Conservation (phyloP, 345 rosid species). For the Eucalyptus erythrocorys region DNA sequence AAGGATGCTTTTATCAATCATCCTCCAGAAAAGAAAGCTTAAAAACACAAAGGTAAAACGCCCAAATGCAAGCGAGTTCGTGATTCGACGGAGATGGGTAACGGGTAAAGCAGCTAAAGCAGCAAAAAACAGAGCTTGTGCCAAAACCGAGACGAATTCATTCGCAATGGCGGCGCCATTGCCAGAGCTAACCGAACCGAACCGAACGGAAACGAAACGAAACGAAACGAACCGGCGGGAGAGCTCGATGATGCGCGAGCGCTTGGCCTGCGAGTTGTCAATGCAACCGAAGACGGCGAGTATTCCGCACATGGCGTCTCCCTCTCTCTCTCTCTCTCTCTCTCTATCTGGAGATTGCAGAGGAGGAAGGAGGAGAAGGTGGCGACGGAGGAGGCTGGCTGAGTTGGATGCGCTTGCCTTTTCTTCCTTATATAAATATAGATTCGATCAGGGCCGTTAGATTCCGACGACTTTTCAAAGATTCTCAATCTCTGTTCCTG, state of each 20-base stretch:
- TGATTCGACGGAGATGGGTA: not conserved
- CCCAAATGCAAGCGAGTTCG: not conserved
- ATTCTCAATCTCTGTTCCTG: not conserved
- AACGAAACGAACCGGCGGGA: slow-evolving; percentile 72
- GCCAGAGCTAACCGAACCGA: not conserved
- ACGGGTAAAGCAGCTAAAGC: not conserved
- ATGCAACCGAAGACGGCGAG: slow-evolving; percentile 92
- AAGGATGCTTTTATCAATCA: not conserved
- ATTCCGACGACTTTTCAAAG: not conserved
- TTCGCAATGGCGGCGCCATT: not conserved
- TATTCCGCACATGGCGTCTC: slow-evolving; percentile 72
- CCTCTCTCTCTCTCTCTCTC: not conserved
- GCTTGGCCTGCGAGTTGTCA: slow-evolving; percentile 82
- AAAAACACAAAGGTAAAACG: not conserved
- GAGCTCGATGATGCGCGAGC: slow-evolving; percentile 93
- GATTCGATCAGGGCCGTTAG: not conserved
- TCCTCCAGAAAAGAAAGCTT: not conserved
- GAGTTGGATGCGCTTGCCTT: not conserved
- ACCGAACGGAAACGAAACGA: not conserved
- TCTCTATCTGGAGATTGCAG: not conserved
- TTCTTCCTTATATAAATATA: not conserved
- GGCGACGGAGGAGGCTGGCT: not conserved
- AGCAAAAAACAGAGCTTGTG: not conserved
- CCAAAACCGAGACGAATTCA: not conserved
- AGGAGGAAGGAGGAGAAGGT: not conserved